A percentile compares a stretch with the other conserved stretches of the same genome.
Evolutionary conservation across 129 eudicot species (phyloP).

Genomic region (Daucus carota): DH1_v3.0 NC_030381.2:27903501-27904000

Average conservation of each 20-base stretch:
- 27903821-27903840: slow-evolving; percentile 5
- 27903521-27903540: slow-evolving; percentile 30
- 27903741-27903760: slow-evolving; percentile 11
- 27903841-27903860: too few relatives aligned
- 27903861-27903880: too few relatives aligned
- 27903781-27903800: not conserved
- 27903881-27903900: too few relatives aligned
- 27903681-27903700: slow-evolving; percentile 7
- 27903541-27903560: not conserved
- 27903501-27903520: slow-evolving; percentile 30
- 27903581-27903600: slow-evolving; percentile 11
- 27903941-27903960: too few relatives aligned
- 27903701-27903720: slow-evolving; percentile 1
- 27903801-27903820: slow-evolving; percentile 3
- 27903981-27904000: too few relatives aligned
- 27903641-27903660: slow-evolving; percentile 13
- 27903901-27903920: too few relatives aligned
- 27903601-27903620: too few relatives aligned
- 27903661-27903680: slow-evolving; percentile 11
- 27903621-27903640: not conserved
- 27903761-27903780: slow-evolving; percentile 13
- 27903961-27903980: too few relatives aligned
- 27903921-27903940: too few relatives aligned
- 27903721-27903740: slow-evolving; percentile 4
- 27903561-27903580: too few relatives aligned